Base-by-base conservation (phyloP, 2,329 filamentous ascomycete species). In the Exserohilum rostratum region DNA sequence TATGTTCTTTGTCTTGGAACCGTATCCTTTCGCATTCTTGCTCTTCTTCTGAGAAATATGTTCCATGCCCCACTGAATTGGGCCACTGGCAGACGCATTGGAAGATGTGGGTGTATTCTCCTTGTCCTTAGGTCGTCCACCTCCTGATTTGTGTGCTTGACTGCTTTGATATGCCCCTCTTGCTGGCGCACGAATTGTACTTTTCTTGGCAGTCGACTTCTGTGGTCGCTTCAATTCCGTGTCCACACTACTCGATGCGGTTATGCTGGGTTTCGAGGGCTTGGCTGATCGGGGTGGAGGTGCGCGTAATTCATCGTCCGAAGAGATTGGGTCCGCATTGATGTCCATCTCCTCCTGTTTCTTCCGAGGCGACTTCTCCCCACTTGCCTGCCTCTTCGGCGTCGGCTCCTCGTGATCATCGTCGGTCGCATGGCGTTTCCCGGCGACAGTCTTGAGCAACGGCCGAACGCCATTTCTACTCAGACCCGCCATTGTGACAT, bases 381-480 rank as follows among this genome's bases (percentile, higher is more conserved):
- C 20, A 5, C 43, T 38, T 9, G 50, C 50, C 35, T 47, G 43
- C 46, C 53, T 44, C 50, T 59, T 57, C 18, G 40, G 29, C 6
- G 43, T 20, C 18, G 58, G 55, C 22, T 74, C 68, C 22, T 73
- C 70, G 46, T 79, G 76, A 42, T 78, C 71, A 1, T 75, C 64
- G 5, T 64, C 51, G 5, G 57, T 68, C 15, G 76, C 77, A 62
- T 79, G 74, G 25, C 60, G 60, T 50, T 70, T 71, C 29, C 68
- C 67, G 1, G 54, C 43, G 5, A 78, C 75, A 5, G 11, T 66
- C 7, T 50, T 53, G 6, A 79, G 64, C 6, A 79, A 62, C 22
- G 43, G 43, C n/a, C 29, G 57, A 3, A 45, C 20, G 12, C 51
- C 53, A 18, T 57, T 42, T 38, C 55, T 58, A 11, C 17, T 38